Conservation (phyloP, 139 green algal genomes). For the Chlorella sp. region DNA sequence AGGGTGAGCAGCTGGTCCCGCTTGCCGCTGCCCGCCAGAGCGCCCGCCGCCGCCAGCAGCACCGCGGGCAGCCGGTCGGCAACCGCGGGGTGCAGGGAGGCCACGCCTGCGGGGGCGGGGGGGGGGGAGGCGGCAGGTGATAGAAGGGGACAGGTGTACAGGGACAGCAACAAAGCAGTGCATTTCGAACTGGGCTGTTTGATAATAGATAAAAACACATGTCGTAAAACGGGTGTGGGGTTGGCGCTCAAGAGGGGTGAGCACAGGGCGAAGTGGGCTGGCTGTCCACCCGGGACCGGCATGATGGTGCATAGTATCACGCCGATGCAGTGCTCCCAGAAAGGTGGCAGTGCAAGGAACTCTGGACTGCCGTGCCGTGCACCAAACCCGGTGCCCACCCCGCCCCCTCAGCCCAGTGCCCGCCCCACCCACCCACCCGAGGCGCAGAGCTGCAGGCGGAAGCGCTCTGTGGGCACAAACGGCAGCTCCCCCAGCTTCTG, state of each 20-base stretch:
- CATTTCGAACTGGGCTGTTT: too few relatives aligned
- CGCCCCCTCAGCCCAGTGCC: not conserved
- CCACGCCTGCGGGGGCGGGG: not conserved
- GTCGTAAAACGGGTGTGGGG: too few relatives aligned
- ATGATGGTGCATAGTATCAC: too few relatives aligned
- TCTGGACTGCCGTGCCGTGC: not conserved
- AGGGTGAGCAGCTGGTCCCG: slow-evolving; percentile 40
- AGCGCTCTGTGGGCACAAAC: slow-evolving; percentile 54
- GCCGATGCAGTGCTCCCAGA: not conserved
- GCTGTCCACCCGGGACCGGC: not conserved
- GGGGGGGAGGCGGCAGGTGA: not conserved
- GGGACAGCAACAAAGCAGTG: not conserved
- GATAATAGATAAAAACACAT: too few relatives aligned
- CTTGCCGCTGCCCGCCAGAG: slow-evolving; percentile 41
- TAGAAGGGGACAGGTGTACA: not conserved
- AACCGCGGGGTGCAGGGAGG: slow-evolving; percentile 46
- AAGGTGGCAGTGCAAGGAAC: not conserved
- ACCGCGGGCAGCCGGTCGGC: slow-evolving; percentile 43
- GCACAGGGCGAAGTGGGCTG: not conserved
- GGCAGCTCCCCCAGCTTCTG: slow-evolving; percentile 47
- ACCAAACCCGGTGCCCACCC: not conserved
- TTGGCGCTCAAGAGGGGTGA: not conserved
- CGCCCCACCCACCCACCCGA: not conserved
- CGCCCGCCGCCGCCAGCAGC: slow-evolving; percentile 43
- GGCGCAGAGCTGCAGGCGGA: slow-evolving; percentile 45